A percentile compares a stretch with the other conserved stretches of the same genome.
Conservation (phyloP, 148 eudicot species). For the Vaccinium darrowii region DNA sequence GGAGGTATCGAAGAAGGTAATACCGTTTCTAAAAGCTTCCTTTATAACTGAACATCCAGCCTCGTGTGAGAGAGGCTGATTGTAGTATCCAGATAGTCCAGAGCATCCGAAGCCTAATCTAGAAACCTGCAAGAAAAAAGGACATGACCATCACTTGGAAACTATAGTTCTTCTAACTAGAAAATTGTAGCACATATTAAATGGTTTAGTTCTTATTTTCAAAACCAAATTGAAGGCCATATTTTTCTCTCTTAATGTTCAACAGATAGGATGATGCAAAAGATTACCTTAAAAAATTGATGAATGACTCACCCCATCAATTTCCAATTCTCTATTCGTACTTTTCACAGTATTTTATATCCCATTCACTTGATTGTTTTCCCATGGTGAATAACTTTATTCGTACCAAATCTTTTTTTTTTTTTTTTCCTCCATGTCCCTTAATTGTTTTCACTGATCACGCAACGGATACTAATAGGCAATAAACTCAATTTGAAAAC, state of each 20-base stretch:
- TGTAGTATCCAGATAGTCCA: conserved; percentile 42
- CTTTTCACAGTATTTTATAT: background rate
- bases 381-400: background rate
- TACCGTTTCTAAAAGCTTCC: conserved; percentile 39
- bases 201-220: background rate
- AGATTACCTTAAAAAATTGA: background rate
- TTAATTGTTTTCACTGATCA: background rate
- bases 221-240: background rate
- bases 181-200: background rate
- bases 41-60: conserved; percentile 36
- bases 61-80: conserved; percentile 42
- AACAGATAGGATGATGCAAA: background rate
- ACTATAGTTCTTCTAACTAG: background rate
- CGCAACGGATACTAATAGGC: no score
- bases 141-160: background rate
- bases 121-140: conserved; percentile 30
- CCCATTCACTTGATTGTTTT: background rate
- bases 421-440: background rate
- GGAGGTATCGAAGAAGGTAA: conserved; percentile 53
- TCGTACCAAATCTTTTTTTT: background rate
- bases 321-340: background rate
- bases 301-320: background rate
- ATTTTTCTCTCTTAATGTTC: background rate
- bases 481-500: no score
- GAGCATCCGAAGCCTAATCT: conserved; percentile 48